A percentile compares a stretch with the other conserved stretches of the same genome.
Evolutionary conservation across 176 grass and related monocot species (phyloP).

Genomic region (Chrysopogon serrulatus): DNA sequence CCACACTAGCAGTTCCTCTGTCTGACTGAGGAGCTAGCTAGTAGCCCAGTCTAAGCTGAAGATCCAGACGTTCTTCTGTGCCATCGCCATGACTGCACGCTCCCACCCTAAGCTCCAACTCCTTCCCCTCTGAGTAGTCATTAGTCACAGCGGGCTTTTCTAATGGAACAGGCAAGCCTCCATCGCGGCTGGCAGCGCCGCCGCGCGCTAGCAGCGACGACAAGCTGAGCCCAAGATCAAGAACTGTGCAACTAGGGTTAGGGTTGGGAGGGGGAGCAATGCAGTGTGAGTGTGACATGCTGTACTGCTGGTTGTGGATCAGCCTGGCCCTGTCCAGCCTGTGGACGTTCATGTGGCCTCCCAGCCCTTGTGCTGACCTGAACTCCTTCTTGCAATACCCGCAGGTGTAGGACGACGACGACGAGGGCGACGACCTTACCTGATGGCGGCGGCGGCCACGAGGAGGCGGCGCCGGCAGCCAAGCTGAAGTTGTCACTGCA

Average conservation of each 20-base stretch:
- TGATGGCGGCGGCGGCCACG: background rate
- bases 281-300: background rate
- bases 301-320: background rate
- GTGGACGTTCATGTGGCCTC: slow-evolving; percentile 25
- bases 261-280: background rate
- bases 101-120: background rate
- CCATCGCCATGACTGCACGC: background rate
- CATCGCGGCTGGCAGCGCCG: too few relatives aligned
- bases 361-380: slow-evolving; percentile 3
- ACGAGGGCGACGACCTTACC: background rate
- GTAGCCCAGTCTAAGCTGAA: slow-evolving; percentile 1
- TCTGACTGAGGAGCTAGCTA: background rate
- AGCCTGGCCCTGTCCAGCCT: slow-evolving; percentile 19
- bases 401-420: background rate
- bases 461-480: background rate
- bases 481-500: background rate
- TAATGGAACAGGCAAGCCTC: background rate
- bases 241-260: background rate
- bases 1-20: background rate
- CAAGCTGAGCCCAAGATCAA: background rate
- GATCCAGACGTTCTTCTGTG: background rate
- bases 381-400: slow-evolving; percentile 17
- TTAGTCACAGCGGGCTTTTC: background rate
- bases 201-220: background rate
- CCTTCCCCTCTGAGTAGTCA: background rate